Evolutionary conservation across 2,329 filamentous ascomycete species (phyloP).

Genomic region (Coniella lustricola): DNA sequence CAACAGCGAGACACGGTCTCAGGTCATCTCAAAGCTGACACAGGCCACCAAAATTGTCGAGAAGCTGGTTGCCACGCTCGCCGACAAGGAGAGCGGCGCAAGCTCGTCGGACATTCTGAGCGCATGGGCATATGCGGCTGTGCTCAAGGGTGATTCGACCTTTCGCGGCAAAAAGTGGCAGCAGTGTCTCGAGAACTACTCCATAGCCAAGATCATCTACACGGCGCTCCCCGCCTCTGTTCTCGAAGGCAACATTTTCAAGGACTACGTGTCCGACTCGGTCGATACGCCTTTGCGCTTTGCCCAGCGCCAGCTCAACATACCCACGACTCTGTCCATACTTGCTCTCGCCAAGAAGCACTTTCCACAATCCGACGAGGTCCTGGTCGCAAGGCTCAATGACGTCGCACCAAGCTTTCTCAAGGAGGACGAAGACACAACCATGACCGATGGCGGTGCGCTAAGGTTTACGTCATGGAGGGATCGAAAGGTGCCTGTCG

Average conservation of each 20-base stretch:
- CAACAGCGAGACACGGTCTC: constrained; percentile 69
- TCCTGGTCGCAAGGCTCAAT: constrained; percentile 61
- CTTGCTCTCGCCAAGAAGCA: constrained; percentile 70
- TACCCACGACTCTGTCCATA: constrained; percentile 78
- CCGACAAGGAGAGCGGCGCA: constrained; percentile 59
- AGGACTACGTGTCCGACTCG: constrained; percentile 76
- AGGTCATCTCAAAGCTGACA: constrained; percentile 79
- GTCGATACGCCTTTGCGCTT: constrained; percentile 92
- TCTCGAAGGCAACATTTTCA: constrained; percentile 68
- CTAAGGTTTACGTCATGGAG: constrained; percentile 81
- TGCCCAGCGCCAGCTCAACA: constrained; percentile 84
- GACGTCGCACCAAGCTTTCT: constrained; percentile 62
- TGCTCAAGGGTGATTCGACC: constrained; percentile 67
- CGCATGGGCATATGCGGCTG: constrained; percentile 73
- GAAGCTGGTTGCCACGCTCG: constrained; percentile 59
- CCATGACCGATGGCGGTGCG: constrained; percentile 38
- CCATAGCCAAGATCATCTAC: constrained; percentile 76
- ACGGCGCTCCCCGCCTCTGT: constrained; percentile 57
- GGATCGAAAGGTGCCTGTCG: constrained; percentile 75
- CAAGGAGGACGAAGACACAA: constrained; percentile 48
- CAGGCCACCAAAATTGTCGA: constrained; percentile 70
- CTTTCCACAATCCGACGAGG: constrained; percentile 60
- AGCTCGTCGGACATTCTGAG: constrained; percentile 69
- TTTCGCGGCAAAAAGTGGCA: constrained; percentile 91
- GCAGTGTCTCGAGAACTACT: constrained; percentile 65